phyloP scores from a whole-genome alignment of 78 protist genomes.

The Dictyostelium intermedium region DNA sequence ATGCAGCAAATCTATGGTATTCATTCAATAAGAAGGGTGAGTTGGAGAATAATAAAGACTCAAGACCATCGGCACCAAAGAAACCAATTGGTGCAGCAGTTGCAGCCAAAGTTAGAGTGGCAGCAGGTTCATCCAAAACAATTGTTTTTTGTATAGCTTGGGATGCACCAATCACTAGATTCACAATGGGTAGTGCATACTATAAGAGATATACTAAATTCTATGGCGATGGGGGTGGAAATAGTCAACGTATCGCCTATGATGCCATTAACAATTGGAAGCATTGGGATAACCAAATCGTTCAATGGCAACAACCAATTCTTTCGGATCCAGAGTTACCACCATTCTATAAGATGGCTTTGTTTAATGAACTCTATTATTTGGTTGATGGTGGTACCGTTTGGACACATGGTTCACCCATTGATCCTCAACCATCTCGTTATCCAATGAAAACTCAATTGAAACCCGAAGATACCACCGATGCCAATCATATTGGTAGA shows the following conservation, averaged over 20 bases:
- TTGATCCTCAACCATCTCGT: not conserved
- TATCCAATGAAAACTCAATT: not conserved
- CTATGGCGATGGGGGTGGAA: constrained; percentile 49
- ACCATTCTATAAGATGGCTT: constrained; percentile 68
- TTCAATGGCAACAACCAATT: constrained; percentile 86
- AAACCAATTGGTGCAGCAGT: constrained; percentile 76
- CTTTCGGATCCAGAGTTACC: constrained; percentile 59
- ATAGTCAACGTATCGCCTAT: constrained; percentile 45
- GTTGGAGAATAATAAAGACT: constrained; percentile 42
- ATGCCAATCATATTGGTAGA: constrained; percentile 43
- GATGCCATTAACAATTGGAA: constrained; percentile 43
- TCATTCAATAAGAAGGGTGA: constrained; percentile 43
- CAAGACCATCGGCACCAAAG: constrained; percentile 42
- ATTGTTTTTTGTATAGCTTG: constrained; percentile 68
- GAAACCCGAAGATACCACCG: constrained; percentile 18
- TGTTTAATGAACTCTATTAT: constrained; percentile 89
- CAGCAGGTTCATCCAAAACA: constrained; percentile 20
- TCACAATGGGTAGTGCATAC: constrained; percentile 33
- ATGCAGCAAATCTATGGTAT: constrained; percentile 78
- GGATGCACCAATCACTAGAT: constrained; percentile 66
- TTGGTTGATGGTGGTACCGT: constrained; percentile 89
- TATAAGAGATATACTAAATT: constrained; percentile 77
- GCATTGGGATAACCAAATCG: constrained; percentile 62
- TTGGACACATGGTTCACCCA: constrained; percentile 80
- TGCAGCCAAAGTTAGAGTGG: constrained; percentile 41